phyloP scores from a whole-genome alignment of 805 yeast species.

The Hanseniaspora pseudoguilliermondii region DNA sequence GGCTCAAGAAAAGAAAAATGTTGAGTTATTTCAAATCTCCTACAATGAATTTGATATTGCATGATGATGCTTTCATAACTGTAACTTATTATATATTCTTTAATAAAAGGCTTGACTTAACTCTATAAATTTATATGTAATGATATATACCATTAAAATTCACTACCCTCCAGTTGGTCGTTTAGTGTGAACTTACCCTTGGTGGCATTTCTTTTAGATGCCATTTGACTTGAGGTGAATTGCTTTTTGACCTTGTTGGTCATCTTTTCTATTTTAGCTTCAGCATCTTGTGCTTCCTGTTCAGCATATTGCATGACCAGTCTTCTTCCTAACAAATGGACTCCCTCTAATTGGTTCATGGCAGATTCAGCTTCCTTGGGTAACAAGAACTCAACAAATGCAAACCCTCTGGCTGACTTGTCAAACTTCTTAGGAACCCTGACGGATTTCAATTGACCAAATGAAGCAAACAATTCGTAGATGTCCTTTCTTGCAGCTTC shows the following conservation, averaged over 20 bases:
- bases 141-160: constrained; percentile 14
- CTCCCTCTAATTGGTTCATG: constrained; percentile 86
- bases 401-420: constrained; percentile 91
- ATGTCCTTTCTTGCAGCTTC: constrained; percentile 89
- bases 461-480: constrained; percentile 83
- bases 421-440: constrained; percentile 95
- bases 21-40: constrained; percentile 45
- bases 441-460: constrained; percentile 87
- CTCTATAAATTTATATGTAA: background rate
- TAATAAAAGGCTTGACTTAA: too few species aligned
- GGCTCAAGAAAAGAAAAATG: constrained; percentile 51
- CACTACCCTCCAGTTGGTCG: constrained; percentile 23
- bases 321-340: constrained; percentile 90
- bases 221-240: constrained; percentile 61
- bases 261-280: constrained; percentile 83
- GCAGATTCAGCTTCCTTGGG: constrained; percentile 89
- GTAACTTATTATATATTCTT: background rate
- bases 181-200: constrained; percentile 53
- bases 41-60: constrained; percentile 47
- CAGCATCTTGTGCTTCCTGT: constrained; percentile 68
- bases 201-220: constrained; percentile 56
- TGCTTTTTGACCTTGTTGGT: constrained; percentile 73
- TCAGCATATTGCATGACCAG: constrained; percentile 88
- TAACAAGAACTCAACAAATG: constrained; percentile 82
- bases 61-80: background rate